Evolutionary conservation across 1,284 basidiomycete species (phyloP).

Genomic region (Exobasidium cylindrosporum): DNA sequence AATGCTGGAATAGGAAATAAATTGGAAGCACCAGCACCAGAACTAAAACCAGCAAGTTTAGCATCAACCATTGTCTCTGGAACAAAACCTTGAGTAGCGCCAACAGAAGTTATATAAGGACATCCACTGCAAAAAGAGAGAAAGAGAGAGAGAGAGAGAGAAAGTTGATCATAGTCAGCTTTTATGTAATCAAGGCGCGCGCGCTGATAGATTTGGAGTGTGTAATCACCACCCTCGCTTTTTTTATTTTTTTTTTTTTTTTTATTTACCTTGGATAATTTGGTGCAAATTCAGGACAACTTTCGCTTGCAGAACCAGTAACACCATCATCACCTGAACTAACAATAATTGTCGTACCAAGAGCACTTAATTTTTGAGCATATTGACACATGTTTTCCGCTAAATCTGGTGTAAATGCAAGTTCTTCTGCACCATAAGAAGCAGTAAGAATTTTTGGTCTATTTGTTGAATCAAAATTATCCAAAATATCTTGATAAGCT

Average conservation of each 20-base stretch:
- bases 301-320: neutral
- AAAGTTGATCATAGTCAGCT: no score
- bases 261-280: constrained; percentile 23
- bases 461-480: neutral
- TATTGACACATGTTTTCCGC: constrained; percentile 18
- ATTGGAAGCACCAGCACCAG: constrained; percentile 16
- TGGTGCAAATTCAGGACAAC: constrained; percentile 16
- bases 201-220: no score
- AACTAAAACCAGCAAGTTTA: constrained; percentile 16
- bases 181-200: no score
- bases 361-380: constrained; percentile 19
- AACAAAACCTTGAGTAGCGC: constrained; percentile 16
- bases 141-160: no score
- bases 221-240: no score
- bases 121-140: no score
- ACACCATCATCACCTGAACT: constrained; percentile 23
- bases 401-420: constrained; percentile 7
- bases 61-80: constrained; percentile 13
- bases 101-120: constrained; percentile 22
- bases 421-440: constrained; percentile 20
- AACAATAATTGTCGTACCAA: constrained; percentile 23
- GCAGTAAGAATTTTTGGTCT: constrained; percentile 15
- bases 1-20: constrained; percentile 15
- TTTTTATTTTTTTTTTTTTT: no score
- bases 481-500: constrained; percentile 14